Percentiles rank a stretch among this genome's conserved stretches.
These are phyloP conservation scores for Zygoascus sp. DNA, from an alignment of 1,139 yeast species.

Conservation along the genomic window DNA sequence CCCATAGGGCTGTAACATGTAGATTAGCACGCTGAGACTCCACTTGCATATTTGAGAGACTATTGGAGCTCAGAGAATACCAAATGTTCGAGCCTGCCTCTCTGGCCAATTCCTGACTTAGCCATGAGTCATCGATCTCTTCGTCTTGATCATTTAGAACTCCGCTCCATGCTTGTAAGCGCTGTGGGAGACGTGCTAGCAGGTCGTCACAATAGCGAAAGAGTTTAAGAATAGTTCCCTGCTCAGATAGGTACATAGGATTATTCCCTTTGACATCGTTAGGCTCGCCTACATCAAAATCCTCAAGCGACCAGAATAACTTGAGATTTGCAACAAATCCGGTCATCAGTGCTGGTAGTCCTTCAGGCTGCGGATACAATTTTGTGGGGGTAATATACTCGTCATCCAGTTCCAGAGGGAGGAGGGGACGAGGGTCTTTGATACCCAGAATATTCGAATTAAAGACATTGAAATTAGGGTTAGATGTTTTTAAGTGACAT, in stretches of 20 bases:
- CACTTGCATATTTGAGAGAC: conserved; percentile 5
- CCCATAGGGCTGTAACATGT: conserved; percentile 14
- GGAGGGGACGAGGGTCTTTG: background rate
- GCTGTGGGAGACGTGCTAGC: background rate
- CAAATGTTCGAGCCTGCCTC: background rate
- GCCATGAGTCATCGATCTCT: background rate
- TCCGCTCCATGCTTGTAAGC: conserved; percentile 1
- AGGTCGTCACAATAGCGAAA: background rate
- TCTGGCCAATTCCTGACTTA: background rate
- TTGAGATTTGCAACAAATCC: conserved; percentile 9
- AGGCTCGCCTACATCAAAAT: background rate
- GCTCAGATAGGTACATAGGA: background rate
- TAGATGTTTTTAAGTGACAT: background rate
- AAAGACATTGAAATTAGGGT: background rate
- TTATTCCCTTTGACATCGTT: background rate
- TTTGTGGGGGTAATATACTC: conserved; percentile 10
- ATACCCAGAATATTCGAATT: conserved; percentile 7
- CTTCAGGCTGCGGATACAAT: conserved; percentile 2
- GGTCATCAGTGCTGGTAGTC: conserved; percentile 4
- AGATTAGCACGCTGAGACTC: conserved; percentile 13
- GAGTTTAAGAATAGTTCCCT: background rate
- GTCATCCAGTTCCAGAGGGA: conserved; percentile 13
- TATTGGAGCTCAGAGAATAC: background rate
- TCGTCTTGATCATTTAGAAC: background rate
- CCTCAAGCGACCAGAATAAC: background rate